Percentiles rank a stretch among this genome's conserved stretches.
Evolutionary conservation across 345 rosid genomes (phyloP).

Genomic region (Gossypium arboreum): DNA sequence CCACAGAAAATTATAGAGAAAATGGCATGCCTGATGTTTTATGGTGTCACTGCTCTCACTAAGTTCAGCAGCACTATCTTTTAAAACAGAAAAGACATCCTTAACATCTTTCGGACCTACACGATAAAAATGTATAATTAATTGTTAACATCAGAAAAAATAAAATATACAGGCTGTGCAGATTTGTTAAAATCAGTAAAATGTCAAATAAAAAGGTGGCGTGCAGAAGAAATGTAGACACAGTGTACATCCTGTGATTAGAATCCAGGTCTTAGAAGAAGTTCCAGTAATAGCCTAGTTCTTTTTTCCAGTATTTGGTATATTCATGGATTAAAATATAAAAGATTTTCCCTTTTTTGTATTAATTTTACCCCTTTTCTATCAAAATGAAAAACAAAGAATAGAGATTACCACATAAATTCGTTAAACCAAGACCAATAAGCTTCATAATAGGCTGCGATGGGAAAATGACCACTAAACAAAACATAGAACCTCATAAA

Average conservation of each 20-base stretch:
- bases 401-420: slow-evolving; percentile 10
- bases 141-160: neutral
- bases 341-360: neutral
- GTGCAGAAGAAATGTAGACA: neutral
- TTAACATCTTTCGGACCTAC: slow-evolving; percentile 76
- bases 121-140: slow-evolving; percentile 9
- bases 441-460: neutral
- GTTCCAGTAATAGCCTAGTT: neutral
- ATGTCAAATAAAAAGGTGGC: neutral
- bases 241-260: neutral
- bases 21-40: slow-evolving; percentile 64
- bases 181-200: neutral
- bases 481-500: neutral
- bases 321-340: neutral
- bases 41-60: slow-evolving; percentile 46
- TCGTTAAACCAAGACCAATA: neutral
- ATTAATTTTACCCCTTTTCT: neutral
- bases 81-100: slow-evolving; percentile 61
- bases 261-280: neutral
- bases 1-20: slow-evolving; percentile 6
- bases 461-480: neutral
- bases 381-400: neutral
- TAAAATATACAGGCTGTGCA: neutral
- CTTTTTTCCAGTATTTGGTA: neutral
- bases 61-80: slow-evolving; percentile 63